A percentile compares a stretch with the other conserved stretches of the same genome.
Evolutionary conservation across 2,329 filamentous ascomycete genomes (phyloP).

Genomic region (Monilinia vaccinii-corymbosi): DNA sequence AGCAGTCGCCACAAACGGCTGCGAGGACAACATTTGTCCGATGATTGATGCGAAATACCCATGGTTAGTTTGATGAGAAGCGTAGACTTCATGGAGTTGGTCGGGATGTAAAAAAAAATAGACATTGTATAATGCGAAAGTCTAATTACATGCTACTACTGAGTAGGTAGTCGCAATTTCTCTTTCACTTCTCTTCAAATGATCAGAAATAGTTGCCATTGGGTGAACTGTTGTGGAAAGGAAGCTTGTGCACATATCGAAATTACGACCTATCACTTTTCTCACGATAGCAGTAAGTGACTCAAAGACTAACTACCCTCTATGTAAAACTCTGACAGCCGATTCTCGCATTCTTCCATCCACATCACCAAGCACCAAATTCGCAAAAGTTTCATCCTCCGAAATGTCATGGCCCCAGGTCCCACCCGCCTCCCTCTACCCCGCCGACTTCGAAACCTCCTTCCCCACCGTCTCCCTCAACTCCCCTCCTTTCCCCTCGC

Average conservation of each 20-base stretch:
- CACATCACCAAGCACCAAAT: background rate
- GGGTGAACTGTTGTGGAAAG: background rate
- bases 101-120: constrained; percentile 8
- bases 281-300: background rate
- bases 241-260: background rate
- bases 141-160: background rate
- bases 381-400: background rate
- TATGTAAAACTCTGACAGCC: background rate
- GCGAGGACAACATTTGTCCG: constrained; percentile 1
- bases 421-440: background rate
- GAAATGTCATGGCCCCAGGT: background rate
- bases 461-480: background rate
- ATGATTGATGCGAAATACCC: constrained; percentile 12
- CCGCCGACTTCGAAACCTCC: constrained; percentile 1
- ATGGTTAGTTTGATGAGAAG: constrained; percentile 7
- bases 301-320: background rate
- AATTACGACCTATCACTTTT: background rate
- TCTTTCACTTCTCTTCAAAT: background rate
- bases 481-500: background rate
- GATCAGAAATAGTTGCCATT: background rate
- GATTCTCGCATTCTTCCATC: background rate
- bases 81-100: constrained; percentile 8
- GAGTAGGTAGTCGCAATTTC: background rate
- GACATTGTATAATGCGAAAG: constrained; percentile 9
- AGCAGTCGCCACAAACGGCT: constrained; percentile 21